Base-by-base conservation (phyloP, 2,329 filamentous ascomycete genomes). In the Sclerotiophoma versabilis region DNA sequence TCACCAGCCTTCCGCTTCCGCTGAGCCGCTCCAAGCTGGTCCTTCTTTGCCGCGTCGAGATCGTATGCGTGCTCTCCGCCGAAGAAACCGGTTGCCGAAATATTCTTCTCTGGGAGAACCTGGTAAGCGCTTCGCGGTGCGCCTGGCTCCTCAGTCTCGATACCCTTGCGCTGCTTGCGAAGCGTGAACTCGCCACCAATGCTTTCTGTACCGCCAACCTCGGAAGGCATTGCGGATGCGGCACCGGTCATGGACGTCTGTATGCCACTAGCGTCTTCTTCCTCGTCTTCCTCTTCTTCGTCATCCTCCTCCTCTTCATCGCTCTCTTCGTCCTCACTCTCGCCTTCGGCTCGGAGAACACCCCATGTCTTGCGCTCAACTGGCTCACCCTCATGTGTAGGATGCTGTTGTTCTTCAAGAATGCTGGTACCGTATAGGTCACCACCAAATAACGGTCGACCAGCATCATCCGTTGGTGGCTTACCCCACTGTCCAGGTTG, bases 401-500 rank as follows among this genome's bases (percentile, higher is more conserved):
- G 81, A 65, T 87, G 83, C 23, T 80, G 80, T 60, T 84, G 83
- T 64, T 86, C 81, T 66, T 87, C 82, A 12, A 84, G 79, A 63
- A 86, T 83, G 49, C 86, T 73, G 41, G 96, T 86, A 55, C 95
- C 95, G 71, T 96, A 97, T 19, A 98, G 91, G 75, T 99, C 95
- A 63, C 95, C 93, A 46, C 93, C 95, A 71, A 93, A 98, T 3
- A 97, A 80, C 0, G 95, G 93, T 44, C 91, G 83, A 74, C 96
- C 96, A 74, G 91, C 90, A 65, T 98, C 95, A 71, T 98, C 93
- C 0, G 96, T 87, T 0, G 95, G 95, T 0, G 95, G 93, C 74
- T 98, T 98, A 44, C 95, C 95, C 81, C 93, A 99, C 56, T 93
- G 93, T 55, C 95, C 95, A 7, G 93, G 92, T 64, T 93, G 90